Evolutionary conservation across 2,329 filamentous ascomycete species (phyloP).

Genomic region (Pezizomycotina sp.): DNA sequence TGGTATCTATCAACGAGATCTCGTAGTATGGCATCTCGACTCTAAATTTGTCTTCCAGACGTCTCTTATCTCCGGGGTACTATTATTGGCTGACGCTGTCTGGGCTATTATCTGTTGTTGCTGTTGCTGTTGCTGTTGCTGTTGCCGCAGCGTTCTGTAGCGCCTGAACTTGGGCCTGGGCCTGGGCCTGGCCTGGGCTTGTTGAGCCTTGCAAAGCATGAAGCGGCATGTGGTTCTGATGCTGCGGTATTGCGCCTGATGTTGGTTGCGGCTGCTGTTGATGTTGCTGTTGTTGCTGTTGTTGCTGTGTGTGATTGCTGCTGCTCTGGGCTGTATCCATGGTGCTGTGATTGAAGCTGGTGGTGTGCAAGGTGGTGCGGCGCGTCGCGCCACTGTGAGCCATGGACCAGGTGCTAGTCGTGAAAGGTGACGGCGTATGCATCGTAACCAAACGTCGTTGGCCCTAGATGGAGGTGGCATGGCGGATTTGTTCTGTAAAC

Average conservation of each 20-base stretch:
- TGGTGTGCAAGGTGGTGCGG: conserved; percentile 17
- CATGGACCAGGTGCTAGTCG: conserved; percentile 20
- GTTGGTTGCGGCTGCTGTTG: conserved; percentile 18
- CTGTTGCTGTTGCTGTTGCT: conserved; percentile 31
- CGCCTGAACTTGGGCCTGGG: conserved; percentile 23
- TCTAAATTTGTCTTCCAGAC: conserved; percentile 88
- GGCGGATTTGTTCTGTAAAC: conserved; percentile 3
- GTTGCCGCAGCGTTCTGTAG: conserved; percentile 10
- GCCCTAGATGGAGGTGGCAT: conserved; percentile 23
- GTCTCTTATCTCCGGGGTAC: conserved; percentile 51
- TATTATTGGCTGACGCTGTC: conserved; percentile 40
- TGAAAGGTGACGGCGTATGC: conserved; percentile 23
- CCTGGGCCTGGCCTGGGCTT: conserved; percentile 30
- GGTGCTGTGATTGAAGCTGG: conserved; percentile 29
- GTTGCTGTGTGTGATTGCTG: conserved; percentile 43
- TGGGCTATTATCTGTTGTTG: conserved; percentile 39
- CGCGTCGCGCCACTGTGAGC: conserved; percentile 11
- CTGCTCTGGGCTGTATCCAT: conserved; percentile 34
- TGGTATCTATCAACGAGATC: conserved; percentile 77
- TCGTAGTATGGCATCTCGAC: conserved; percentile 76
- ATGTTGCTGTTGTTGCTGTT: conserved; percentile 29
- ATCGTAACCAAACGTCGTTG: conserved; percentile 23
- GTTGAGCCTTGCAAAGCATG: conserved; percentile 17
- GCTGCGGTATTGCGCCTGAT: conserved; percentile 2
- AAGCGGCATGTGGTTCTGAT: conserved; percentile 5